Evolutionary conservation across 805 yeast genomes (phyloP).

Genomic region (Metschnikowia cubensis): DNA sequence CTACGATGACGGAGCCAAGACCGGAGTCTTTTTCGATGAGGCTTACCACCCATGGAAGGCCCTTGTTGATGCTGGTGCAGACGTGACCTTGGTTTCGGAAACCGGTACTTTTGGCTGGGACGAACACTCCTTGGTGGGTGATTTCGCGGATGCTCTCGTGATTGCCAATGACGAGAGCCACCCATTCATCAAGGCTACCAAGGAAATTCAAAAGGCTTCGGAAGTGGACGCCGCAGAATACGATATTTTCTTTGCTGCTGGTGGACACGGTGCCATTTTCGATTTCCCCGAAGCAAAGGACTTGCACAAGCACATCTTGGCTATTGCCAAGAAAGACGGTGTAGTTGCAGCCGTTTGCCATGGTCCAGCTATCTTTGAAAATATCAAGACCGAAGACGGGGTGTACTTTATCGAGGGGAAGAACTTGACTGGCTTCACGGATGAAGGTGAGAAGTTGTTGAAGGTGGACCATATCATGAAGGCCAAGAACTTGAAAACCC

Average conservation of each 20-base stretch:
- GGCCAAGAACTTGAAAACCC: constrained; percentile 27
- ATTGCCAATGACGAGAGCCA: constrained; percentile 37
- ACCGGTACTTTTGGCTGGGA: constrained; percentile 52
- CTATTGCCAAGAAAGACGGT: constrained; percentile 49
- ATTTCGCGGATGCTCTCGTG: constrained; percentile 41
- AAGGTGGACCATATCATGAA: constrained; percentile 20
- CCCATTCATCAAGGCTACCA: constrained; percentile 33
- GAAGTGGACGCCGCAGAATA: constrained; percentile 48
- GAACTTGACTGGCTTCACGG: constrained; percentile 58
- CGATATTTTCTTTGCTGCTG: constrained; percentile 56
- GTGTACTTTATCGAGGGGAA: constrained; percentile 47
- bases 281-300: constrained; percentile 53
- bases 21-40: constrained; percentile 60
- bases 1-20: constrained; percentile 53
- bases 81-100: constrained; percentile 56
- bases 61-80: constrained; percentile 45
- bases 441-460: constrained; percentile 45
- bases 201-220: constrained; percentile 42
- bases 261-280: constrained; percentile 60
- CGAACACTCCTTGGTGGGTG: constrained; percentile 41
- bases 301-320: constrained; percentile 43
- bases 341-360: constrained; percentile 65
- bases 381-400: constrained; percentile 38
- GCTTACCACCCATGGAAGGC: constrained; percentile 56
- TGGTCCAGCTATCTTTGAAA: constrained; percentile 59